Base-by-base conservation (phyloP, 2,329 filamentous ascomycete species). In the Calycina herbarum region DNA sequence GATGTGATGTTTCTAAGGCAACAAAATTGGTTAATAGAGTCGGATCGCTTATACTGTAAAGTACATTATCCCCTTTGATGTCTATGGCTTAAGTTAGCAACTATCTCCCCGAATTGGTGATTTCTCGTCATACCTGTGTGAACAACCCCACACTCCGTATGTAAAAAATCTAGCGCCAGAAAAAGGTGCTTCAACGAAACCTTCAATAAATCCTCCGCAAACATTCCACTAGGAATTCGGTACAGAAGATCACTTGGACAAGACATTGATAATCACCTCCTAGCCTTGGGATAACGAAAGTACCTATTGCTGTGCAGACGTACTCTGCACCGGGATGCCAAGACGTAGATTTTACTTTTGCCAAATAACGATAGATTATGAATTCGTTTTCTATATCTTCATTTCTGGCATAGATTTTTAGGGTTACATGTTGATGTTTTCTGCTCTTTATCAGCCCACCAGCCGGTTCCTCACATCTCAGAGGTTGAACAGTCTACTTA, bases 101-200 rank as follows among this genome's bases (percentile, higher is more conserved):
- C 6, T 20, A 3, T 20, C n/a, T 11, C 45, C n/a, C 7, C 7
- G 4, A 20, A 24, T 13, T 8, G 6, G 17, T 20, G 7, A 6
- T 48, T 5, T 48, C 11, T 24, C 3, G 8, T 7, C 80, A 64
- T 20, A 82, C 80, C 80, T 61, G 80, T 79, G 67, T 83, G 81
- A 33, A 82, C 77, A 31, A 82, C 68, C 6, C 76, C 68, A 70
- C 80, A 82, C 64, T 83, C 79, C 24, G 60, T 59, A 68, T 83
- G 82, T 0, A 84, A 68, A 65, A 74, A 83, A n/a, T 83, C 79
- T 29, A 83, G 66, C 0, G 78, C 80, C 5, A 82, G 76, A 0
- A 78, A 67, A 29, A 78, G 70, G 2, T 74, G 75, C 0, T 82
- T 59, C 0, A 80, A 70, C 0, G 72, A 69, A 0, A 61, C 57